Conservation (phyloP, 352 stramenopile species). For the Phytophthora fragariaefolia region DNA sequence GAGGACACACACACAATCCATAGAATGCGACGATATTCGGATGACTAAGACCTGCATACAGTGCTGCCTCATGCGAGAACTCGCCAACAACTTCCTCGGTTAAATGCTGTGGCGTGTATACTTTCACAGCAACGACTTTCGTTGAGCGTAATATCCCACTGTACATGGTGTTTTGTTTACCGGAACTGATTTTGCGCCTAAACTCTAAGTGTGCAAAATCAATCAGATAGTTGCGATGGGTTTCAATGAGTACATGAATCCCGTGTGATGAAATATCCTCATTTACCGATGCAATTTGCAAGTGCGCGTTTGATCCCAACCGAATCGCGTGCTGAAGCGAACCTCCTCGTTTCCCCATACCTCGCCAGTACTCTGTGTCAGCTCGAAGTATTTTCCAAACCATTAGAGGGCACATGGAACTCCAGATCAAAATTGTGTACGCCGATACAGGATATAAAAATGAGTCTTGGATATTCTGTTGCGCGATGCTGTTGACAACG, state of each 20-base stretch:
- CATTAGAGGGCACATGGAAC: slow-evolving; percentile 35
- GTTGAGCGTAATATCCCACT: slow-evolving; percentile 43
- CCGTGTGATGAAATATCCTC: slow-evolving; percentile 50
- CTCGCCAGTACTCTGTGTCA: slow-evolving; percentile 52
- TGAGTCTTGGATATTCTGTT: slow-evolving; percentile 10
- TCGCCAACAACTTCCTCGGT: slow-evolving; percentile 48
- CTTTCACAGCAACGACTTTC: slow-evolving; percentile 53
- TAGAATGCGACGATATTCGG: slow-evolving; percentile 64
- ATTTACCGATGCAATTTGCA: slow-evolving; percentile 18
- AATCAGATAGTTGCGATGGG: slow-evolving; percentile 65
- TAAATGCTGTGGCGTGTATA: slow-evolving; percentile 55
- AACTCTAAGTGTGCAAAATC: slow-evolving; percentile 64
- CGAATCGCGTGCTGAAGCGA: slow-evolving; percentile 27
- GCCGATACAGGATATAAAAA: slow-evolving; percentile 18
- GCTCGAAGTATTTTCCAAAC: slow-evolving; percentile 52
- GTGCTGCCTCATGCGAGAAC: slow-evolving; percentile 62
- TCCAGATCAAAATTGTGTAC: slow-evolving; percentile 35
- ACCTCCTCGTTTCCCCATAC: slow-evolving; percentile 40
- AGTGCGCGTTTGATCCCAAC: slow-evolving; percentile 2
- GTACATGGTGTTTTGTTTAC: slow-evolving; percentile 38
- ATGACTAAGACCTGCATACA: slow-evolving; percentile 51
- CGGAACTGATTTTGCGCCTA: slow-evolving; percentile 45
- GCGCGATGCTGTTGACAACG: slow-evolving; percentile 7
- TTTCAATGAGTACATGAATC: slow-evolving; percentile 62
- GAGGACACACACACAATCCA: slow-evolving; percentile 61